Base-by-base conservation (phyloP, 352 stramenopile species). In the Globisporangium radiosum region DNA sequence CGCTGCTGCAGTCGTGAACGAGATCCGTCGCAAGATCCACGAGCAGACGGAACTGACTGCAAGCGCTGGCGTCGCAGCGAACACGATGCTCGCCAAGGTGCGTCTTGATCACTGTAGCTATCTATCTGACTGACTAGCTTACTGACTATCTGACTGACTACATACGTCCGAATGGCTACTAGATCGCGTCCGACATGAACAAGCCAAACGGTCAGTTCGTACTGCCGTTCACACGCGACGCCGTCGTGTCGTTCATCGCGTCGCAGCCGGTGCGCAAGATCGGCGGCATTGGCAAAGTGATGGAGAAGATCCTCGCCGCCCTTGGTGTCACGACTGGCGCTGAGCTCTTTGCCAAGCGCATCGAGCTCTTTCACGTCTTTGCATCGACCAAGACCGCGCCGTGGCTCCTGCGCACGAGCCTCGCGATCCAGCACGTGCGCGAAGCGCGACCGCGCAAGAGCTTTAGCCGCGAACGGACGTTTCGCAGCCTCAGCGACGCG, bases 131-230 rank as follows among this genome's bases (percentile, higher is more conserved):
- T 25, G 19, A 25, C 19, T 25, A 25, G 19, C 19, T 10, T 17
- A 42, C 14, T 15, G 9, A 5, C 37, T 11, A 15, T 17, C 25
- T 43, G 49, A 38, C 10, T 19, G 14, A 25, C 19, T 25, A 25
- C 19, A 25, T 25, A 25, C 19, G 19, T 25, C 19, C 19, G 1
- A 33, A 36, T 10, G 47, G 15, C 6, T 37, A 64, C 8, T 63
- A 88, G 79, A 96, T 98, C 64, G 96, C 89, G 45, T 97, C 88
- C 33, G 96, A 99, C 65, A 75, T 90, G 38, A 98, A 98, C 74
- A 99, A 99, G 63, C 96, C 96, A 9, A 96, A 99, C 59, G 95
- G 96, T 5, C 96, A 99, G 67, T 93, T 85, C 60, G 70, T 97
- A 36, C 71, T 99, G 39, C 82, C 78, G 8, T 85, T 92, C 54